Evolutionary conservation across 257 asterid genomes (phyloP).

Genomic region (Catharanthus roseus): DNA sequence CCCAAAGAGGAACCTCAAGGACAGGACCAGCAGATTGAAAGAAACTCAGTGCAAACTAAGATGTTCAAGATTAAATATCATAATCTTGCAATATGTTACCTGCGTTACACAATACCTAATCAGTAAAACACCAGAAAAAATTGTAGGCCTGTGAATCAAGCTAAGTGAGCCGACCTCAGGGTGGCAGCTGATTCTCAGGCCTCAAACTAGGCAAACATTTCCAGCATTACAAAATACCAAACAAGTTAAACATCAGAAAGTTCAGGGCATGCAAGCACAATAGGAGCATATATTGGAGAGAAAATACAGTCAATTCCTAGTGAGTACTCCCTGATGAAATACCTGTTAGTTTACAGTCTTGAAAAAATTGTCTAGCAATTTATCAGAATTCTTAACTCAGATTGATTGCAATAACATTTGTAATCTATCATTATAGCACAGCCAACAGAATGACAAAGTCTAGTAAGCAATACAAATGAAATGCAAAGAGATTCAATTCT

Average conservation of each 20-base stretch:
- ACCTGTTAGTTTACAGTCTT: neutral
- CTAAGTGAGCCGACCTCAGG: no score
- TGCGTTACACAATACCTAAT: no score
- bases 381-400: no score
- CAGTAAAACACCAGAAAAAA: no score
- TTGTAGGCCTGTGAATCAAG: no score
- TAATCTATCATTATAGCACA: neutral
- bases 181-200: no score
- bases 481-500: neutral
- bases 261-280: no score
- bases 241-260: no score
- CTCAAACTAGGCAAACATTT: neutral
- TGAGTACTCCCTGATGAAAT: neutral
- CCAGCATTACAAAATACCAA: neutral
- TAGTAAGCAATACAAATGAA: neutral
- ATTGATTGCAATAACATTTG: no score
- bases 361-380: no score
- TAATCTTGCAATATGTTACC: no score
- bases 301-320: neutral
- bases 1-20: neutral
- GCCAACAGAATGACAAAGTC: neutral
- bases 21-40: neutral
- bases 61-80: neutral
- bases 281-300: neutral
- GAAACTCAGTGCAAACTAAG: neutral